Percentiles rank a stretch among this genome's conserved stretches.
Evolutionary conservation across 75 land plant species (phyloP).

Genomic region (Ceratopteris richardii): DNA sequence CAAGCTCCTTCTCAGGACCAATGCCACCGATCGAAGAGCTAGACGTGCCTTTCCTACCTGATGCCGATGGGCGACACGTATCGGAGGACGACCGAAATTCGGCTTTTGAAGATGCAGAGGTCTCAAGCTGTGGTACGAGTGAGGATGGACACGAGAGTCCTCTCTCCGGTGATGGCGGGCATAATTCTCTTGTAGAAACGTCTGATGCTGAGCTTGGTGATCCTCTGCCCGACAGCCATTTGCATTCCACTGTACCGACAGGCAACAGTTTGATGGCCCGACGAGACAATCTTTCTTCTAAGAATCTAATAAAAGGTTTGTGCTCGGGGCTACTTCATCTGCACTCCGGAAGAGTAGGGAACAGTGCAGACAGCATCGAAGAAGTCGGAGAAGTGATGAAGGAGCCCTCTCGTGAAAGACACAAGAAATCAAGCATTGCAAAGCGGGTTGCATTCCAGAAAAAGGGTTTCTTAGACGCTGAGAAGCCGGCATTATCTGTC

Average conservation of each 20-base stretch:
- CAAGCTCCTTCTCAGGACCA: constrained; percentile 44
- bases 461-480: neutral
- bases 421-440: neutral
- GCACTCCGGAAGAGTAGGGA: constrained; percentile 3
- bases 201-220: neutral
- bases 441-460: neutral
- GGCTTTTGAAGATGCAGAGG: constrained; percentile 2
- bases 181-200: neutral
- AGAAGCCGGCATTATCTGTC: neutral
- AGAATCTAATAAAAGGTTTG: neutral
- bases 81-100: neutral
- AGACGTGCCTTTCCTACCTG: neutral
- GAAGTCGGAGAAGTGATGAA: neutral
- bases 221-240: neutral
- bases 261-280: neutral
- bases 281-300: neutral
- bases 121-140: neutral
- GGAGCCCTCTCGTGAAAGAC: neutral
- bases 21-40: constrained; percentile 17
- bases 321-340: constrained; percentile 4
- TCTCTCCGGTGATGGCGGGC: neutral
- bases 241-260: neutral
- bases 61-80: too few species aligned
- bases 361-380: constrained; percentile 2
- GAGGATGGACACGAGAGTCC: constrained; percentile 1